Percentiles rank a stretch among this genome's conserved stretches.
Conservation (phyloP, 768 basidiomycete species). For the Rubroboletus satanas region DNA sequence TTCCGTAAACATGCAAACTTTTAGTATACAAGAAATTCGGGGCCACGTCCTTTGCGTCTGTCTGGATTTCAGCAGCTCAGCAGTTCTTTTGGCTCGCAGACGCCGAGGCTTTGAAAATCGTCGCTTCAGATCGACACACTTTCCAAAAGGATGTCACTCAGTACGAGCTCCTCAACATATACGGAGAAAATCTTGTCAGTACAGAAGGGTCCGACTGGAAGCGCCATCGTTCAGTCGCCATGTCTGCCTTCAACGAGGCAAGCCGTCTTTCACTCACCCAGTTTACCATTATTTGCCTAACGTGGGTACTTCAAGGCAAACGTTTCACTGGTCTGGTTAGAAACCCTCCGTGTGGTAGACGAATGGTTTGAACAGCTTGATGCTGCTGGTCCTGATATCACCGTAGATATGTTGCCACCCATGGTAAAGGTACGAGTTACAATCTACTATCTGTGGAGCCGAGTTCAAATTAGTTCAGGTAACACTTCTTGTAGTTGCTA, state of each 20-base stretch:
- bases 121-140: slow-evolving; percentile 31
- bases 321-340: slow-evolving; percentile 47
- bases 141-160: slow-evolving; percentile 40
- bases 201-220: slow-evolving; percentile 46
- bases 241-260: slow-evolving; percentile 50
- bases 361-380: slow-evolving; percentile 44
- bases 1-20: background rate
- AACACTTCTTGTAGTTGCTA: slow-evolving; percentile 38
- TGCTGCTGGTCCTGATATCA: slow-evolving; percentile 13
- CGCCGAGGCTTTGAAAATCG: slow-evolving; percentile 37
- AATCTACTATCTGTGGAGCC: background rate
- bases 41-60: slow-evolving; percentile 37
- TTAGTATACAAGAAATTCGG: slow-evolving; percentile 40
- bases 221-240: slow-evolving; percentile 41
- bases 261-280: background rate
- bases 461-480: slow-evolving; percentile 14
- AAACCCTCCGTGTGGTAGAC: slow-evolving; percentile 36
- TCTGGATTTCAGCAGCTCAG: slow-evolving; percentile 29
- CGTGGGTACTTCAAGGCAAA: slow-evolving; percentile 33
- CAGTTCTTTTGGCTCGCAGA: slow-evolving; percentile 43
- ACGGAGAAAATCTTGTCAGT: slow-evolving; percentile 44
- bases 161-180: slow-evolving; percentile 43
- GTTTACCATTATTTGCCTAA: background rate
- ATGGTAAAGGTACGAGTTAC: slow-evolving; percentile 14
- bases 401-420: slow-evolving; percentile 11